Percentiles rank a stretch among this genome's conserved stretches.
Conservation (phyloP, 805 yeast genomes). For the Candida sakaeoensis region DNA sequence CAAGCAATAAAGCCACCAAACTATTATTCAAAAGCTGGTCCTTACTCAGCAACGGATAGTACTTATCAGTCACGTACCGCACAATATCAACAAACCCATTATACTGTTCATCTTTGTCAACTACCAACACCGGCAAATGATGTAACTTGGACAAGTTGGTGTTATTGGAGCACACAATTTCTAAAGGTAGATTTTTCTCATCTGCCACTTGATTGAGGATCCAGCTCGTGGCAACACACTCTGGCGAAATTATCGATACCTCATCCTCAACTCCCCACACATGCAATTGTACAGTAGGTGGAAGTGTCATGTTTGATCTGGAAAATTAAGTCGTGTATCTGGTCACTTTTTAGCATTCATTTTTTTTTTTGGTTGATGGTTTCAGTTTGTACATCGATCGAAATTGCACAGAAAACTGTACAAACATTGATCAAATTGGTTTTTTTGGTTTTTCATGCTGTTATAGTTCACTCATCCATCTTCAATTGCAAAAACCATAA, state of each 20-base stretch:
- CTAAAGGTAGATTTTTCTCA: conserved; percentile 13
- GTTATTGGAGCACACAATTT: conserved; percentile 55
- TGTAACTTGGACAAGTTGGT: conserved; percentile 49
- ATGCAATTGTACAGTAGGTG: conserved; percentile 34
- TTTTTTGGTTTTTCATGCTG: not conserved
- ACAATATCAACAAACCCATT: conserved; percentile 19
- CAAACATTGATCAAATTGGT: too few species aligned
- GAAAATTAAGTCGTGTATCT: not conserved
- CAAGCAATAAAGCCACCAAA: conserved; percentile 37
- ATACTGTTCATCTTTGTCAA: conserved; percentile 10
- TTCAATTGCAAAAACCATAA: too few species aligned
- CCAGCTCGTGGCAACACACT: conserved; percentile 47
- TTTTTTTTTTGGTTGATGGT: not conserved
- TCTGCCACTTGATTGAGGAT: conserved; percentile 25
- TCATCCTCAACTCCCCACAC: conserved; percentile 49
- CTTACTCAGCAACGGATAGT: conserved; percentile 14
- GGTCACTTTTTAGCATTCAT: too few species aligned
- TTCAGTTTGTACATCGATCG: not conserved
- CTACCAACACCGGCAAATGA: conserved; percentile 48
- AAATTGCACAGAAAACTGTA: not conserved
- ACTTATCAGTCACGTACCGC: conserved; percentile 8
- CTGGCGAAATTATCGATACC: conserved; percentile 49
- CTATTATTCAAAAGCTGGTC: conserved; percentile 41
- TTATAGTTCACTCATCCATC: not conserved
- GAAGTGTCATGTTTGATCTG: not conserved